Base-by-base conservation (phyloP, 2,329 filamentous ascomycete genomes). In the Ophiostoma ulmi region DNA sequence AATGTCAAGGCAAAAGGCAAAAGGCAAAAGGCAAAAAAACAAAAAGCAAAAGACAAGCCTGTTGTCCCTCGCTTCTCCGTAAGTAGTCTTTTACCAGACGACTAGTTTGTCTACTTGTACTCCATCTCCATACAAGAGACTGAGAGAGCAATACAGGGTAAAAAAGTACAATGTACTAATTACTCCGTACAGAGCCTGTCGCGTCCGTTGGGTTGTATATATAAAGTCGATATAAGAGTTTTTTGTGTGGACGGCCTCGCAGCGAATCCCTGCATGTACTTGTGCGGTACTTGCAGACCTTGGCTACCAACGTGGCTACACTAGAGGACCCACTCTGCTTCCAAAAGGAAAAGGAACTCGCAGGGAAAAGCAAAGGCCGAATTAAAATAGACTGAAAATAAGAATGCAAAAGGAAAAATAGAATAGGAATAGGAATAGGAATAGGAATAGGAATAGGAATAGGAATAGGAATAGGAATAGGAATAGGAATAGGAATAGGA, bases 191-290 rank as follows among this genome's bases (percentile, higher is more conserved):
- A 20, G 6, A 48, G 38, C 38, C 38, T 20, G 52, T 58, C 52
- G 52, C 52, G 52, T 58, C 52, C 4, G 52, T 58, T 26, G 20
- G 20, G 48, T 11, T 14, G 52, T 58, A 58, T 26, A 22, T 14
- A 26, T 22, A 22, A 66, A 66, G 64, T 66, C 64, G 36, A 66
- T 66, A 66, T 66, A 66, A 66, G 64, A 66, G 64, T 66, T 66
- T 66, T 66, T 66, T 41, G 38, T 22, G 64, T 39, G 17, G 38
- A 2, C 2, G 5, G 10, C 5, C 5, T 20, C 22, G 31, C 35
- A 17, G 35, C 4, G 44, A 35, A 14, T 38, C 5, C 36, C 20
- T 39, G 20, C 13, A 13, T 3, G 7, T 31, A 58, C 52, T 11
- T 69, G 6, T 3, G 3, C 17, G 38, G 8, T 68, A 69, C 70